Base-by-base conservation (phyloP, 2,329 filamentous ascomycete species). In the Diplodia intermedia region DNA sequence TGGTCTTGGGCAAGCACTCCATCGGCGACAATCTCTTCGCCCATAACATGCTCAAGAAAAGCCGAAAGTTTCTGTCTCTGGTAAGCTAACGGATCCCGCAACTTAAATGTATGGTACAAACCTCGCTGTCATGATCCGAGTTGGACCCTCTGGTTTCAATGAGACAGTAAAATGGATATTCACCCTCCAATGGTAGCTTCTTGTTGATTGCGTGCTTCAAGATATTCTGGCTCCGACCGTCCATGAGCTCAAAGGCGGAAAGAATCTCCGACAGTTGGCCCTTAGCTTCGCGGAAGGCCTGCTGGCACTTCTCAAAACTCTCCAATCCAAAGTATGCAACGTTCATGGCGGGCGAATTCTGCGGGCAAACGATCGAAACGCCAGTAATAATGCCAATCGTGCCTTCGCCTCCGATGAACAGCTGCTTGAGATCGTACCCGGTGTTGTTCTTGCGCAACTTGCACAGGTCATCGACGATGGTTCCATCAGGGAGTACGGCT, bases 181-280 rank as follows among this genome's bases (percentile, higher is more conserved):
- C 88, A 66, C 85, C 89, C 72, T 97, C 93, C 2, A 99, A 84
- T 0, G 95, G 95, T 68, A 89, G 85, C 76, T 91, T 92, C 75
- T 90, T 91, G 31, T 89, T 89, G 12, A 91, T 93, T 43, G 93
- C 91, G 66, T 85, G 82, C 67, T 88, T 85, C 49, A 97, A 92
- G 49, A 97, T 66, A 70, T 88, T 84, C 81, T 98, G 95, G 70
- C 89, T 94, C 71, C 88, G 85, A 20, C 87, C 88, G 73, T 99
- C 95, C 94, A 99, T 99, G 71, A 99, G 85, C 82, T 99, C 95
- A 77, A 99, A 99, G 0, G 95, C 95, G 2, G 94, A 98, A 4
- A 99, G 86, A 73, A 99, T 98, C 81, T 99, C 95, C 0, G 91
- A 93, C 0, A 99, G 88, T 77, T 97, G 92, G 49, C 85, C 85